Base-by-base conservation (phyloP, 768 basidiomycete species). In the Boletus edulis region DNA sequence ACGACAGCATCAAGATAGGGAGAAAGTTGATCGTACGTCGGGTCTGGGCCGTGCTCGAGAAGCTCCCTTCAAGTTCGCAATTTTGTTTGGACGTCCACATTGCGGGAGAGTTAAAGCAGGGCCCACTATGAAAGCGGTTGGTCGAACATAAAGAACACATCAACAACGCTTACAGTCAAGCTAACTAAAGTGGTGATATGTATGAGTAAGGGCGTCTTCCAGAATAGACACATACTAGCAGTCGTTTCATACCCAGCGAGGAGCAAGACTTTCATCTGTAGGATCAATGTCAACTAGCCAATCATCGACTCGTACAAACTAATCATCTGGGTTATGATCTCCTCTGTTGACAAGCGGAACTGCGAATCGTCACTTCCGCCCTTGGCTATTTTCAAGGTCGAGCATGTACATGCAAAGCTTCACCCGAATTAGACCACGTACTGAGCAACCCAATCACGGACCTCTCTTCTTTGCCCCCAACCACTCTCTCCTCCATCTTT, bases 41-140 rank as follows among this genome's bases (percentile, higher is more conserved):
- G 81, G 62, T 85, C 83, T 17, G 59, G 43, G 7, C 62, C 65
- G 45, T 78, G 76, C n/a, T 71, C 65, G 5, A 71, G 55, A 11
- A 86, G 72, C 43, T 86, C 83, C 3, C 77, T n/a, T n/a, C n/a
- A n/a, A n/a, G n/a, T 70, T 37, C 83, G 76, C 11, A 86, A 64
- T 32, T 70, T 77, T 15, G 72, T 62, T 62, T 86, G 83, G 6
- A 73, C 67, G 18, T 80, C 73, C 0, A 69, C 75, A 51, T 79
- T 64, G 18, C 72, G 72, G 2, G 72, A 74, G 0, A 85, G 74
- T 55, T 85, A 83, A 20, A 85, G 75, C 0, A 86, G 70, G 2
- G 81, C 78, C 82, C 83, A 85, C 79, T 79, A 18, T 13, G 8
- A 7, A 17, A 6, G 5, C 4, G 27, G 27, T 40, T 14, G 24